These are phyloP conservation scores for Colletotrichum zoysiae DNA, from an alignment of 2,329 filamentous ascomycete species.

Conservation along the genomic window DNA sequence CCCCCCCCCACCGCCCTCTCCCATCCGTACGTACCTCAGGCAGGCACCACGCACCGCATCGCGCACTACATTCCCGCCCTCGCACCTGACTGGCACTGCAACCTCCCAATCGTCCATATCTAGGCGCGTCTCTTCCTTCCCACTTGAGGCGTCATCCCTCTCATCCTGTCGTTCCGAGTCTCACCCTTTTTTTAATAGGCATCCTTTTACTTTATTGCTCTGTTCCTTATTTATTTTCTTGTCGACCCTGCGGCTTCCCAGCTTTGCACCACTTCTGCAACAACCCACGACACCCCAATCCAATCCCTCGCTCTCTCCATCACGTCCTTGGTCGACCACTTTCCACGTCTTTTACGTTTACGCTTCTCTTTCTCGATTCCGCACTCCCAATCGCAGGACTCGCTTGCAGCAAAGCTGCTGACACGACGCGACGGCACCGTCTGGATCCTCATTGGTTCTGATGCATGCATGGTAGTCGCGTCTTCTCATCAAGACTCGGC, in stretches of 20 bases:
- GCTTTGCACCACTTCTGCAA: conserved; percentile 1
- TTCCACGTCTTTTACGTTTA: neutral
- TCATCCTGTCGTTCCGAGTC: conserved; percentile 4
- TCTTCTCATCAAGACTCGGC: conserved; percentile 36
- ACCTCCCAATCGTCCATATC: conserved; percentile 21
- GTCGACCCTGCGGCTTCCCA: neutral
- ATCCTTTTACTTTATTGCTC: neutral
- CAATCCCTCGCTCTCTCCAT: neutral
- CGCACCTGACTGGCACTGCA: conserved; percentile 36
- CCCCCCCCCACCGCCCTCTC: no score
- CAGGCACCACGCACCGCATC: conserved; percentile 14
- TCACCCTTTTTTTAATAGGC: conserved; percentile 11
- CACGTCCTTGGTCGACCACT: neutral
- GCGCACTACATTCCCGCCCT: conserved; percentile 39
- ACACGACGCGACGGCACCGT: conserved; percentile 14
- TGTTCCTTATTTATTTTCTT: neutral
- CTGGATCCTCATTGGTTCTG: conserved; percentile 16
- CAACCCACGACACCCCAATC: neutral
- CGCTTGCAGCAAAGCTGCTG: neutral
- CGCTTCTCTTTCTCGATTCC: neutral
- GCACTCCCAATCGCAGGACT: neutral
- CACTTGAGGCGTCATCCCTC: conserved; percentile 14
- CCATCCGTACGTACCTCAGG: conserved; percentile 20
- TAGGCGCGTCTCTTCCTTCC: conserved; percentile 28
- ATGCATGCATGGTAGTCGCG: conserved; percentile 39